Conservation (phyloP, 2,329 filamentous ascomycete species). For the Nemania bipapillata region DNA sequence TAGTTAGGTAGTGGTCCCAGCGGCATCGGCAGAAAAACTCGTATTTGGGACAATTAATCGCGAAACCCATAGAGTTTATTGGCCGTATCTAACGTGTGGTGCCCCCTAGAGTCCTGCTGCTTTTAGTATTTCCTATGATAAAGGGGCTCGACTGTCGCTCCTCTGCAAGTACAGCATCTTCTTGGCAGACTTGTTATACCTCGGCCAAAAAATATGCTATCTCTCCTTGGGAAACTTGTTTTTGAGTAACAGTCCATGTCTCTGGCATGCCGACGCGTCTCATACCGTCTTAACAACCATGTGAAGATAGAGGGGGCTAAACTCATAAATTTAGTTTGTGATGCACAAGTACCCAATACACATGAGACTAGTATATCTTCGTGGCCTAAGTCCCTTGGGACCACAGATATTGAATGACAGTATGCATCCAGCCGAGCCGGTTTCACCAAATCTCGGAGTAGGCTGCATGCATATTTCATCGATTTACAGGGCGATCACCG, state of each 20-base stretch:
- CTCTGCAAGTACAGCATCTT: slow-evolving; percentile 9
- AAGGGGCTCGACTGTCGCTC: neutral
- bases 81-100: slow-evolving; percentile 5
- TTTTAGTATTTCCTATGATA: slow-evolving; percentile 1
- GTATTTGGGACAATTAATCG: neutral
- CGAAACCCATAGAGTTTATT: neutral
- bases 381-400: slow-evolving; percentile 14
- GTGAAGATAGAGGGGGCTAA: neutral
- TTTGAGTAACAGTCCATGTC: slow-evolving; percentile 5
- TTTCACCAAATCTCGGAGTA: slow-evolving; percentile 48
- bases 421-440: slow-evolving; percentile 40
- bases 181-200: neutral
- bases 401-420: slow-evolving; percentile 26
- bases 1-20: neutral
- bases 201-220: neutral
- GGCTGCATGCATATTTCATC: slow-evolving; percentile 46
- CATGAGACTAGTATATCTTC: slow-evolving; percentile 18
- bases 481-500: slow-evolving; percentile 30
- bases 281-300: neutral
- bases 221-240: neutral
- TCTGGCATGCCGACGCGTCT: neutral
- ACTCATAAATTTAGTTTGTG: neutral
- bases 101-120: neutral
- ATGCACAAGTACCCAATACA: slow-evolving; percentile 31
- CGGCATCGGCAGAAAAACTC: neutral